Percentiles rank a stretch among this genome's conserved stretches.
These are phyloP conservation scores for Pythium rishiriense DNA, from an alignment of 352 stramenopile species.

Conservation along the genomic window DNA sequence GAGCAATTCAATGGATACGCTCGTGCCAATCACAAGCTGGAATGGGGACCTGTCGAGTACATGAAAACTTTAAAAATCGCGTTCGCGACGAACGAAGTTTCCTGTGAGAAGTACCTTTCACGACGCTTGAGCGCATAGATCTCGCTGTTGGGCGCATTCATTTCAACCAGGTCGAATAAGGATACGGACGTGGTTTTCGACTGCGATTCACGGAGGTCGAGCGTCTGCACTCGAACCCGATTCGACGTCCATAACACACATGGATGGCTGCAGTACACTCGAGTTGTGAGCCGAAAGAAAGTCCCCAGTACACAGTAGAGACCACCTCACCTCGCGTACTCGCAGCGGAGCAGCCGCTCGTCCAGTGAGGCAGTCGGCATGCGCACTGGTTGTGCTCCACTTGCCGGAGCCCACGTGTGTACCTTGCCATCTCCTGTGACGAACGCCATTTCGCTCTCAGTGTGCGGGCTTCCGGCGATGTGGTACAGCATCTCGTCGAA, in stretches of 20 bases:
- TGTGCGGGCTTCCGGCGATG: conserved; percentile 62
- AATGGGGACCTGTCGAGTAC: conserved; percentile 49
- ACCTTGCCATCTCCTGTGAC: conserved; percentile 48
- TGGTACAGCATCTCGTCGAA: conserved; percentile 64
- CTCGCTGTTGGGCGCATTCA: conserved; percentile 36
- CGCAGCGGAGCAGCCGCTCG: conserved; percentile 55
- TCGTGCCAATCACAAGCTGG: conserved; percentile 68
- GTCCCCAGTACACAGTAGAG: neutral
- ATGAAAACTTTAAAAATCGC: neutral
- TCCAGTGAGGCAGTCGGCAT: conserved; percentile 24
- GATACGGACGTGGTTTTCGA: conserved; percentile 18
- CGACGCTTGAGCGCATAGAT: conserved; percentile 73
- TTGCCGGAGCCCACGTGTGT: conserved; percentile 51
- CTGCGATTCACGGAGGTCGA: conserved; percentile 55
- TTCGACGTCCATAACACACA: conserved; percentile 69
- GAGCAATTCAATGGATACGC: conserved; percentile 64
- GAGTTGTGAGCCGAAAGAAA: neutral
- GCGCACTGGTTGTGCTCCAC: conserved; percentile 38
- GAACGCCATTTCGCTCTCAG: conserved; percentile 56
- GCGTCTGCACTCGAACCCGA: conserved; percentile 34
- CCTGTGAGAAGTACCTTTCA: conserved; percentile 35
- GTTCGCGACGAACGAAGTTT: no score
- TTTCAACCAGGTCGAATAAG: conserved; percentile 53
- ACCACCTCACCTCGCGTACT: conserved; percentile 64
- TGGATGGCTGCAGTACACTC: conserved; percentile 43